Evolutionary conservation across 108 stramenopile species (phyloP).

Genomic region (Discostella stelligeroides): DNA sequence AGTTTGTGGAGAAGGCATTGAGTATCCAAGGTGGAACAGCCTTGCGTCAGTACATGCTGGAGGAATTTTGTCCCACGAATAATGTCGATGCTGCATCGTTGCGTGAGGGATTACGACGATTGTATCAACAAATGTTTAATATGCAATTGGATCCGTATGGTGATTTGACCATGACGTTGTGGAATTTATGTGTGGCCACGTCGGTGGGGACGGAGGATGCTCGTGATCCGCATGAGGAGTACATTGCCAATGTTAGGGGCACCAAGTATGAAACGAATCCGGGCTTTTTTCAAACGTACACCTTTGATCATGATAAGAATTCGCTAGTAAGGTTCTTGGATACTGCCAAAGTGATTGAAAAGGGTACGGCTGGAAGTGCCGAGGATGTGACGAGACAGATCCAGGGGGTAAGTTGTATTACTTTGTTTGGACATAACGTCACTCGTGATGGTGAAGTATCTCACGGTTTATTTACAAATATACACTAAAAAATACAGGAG

Average conservation of each 20-base stretch:
- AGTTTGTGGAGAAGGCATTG: conserved; percentile 73
- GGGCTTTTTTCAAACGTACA: conserved; percentile 84
- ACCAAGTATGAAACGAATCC: conserved; percentile 55
- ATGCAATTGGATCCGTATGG: conserved; percentile 89
- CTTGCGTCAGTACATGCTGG: conserved; percentile 72
- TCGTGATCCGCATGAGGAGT: conserved; percentile 67
- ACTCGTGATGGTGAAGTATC: neutral
- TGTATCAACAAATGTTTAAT: conserved; percentile 73
- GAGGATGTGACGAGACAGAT: conserved; percentile 45
- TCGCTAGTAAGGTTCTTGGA: conserved; percentile 82
- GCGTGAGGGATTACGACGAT: conserved; percentile 75
- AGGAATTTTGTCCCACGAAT: conserved; percentile 79
- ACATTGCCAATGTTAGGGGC: conserved; percentile 56
- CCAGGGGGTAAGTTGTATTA: conserved; percentile 27
- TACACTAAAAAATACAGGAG: conserved; percentile 21
- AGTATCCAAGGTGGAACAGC: conserved; percentile 78
- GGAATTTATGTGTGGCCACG: conserved; percentile 67
- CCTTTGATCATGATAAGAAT: conserved; percentile 72
- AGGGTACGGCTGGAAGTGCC: conserved; percentile 39
- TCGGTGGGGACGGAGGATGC: conserved; percentile 78
- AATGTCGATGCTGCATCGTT: conserved; percentile 69
- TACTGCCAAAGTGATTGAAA: conserved; percentile 43
- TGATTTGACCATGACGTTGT: conserved; percentile 71
- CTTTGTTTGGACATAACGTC: too few species aligned
- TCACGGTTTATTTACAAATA: neutral